Evolutionary conservation across 805 yeast genomes (phyloP).

Genomic region (Pichia nanzhaoensis): DNA sequence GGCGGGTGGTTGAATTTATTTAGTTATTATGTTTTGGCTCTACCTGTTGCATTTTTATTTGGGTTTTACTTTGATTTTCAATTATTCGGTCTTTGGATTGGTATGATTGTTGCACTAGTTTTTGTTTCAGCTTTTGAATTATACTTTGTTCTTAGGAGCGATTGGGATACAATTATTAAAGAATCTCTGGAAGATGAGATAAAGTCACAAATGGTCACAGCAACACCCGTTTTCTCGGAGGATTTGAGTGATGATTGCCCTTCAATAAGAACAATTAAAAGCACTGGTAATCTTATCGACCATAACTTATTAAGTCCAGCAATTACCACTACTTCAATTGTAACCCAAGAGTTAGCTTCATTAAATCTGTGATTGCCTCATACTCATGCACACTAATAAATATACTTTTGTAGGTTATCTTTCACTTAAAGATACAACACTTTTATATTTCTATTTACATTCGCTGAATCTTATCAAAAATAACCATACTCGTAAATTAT

Average conservation of each 20-base stretch:
- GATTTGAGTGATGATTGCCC: constrained; percentile 5
- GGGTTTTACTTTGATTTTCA: constrained; percentile 45
- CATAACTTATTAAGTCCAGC: constrained; percentile 25
- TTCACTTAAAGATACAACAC: too few species aligned
- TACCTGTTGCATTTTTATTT: constrained; percentile 51
- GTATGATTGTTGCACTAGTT: constrained; percentile 47
- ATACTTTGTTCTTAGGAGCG: constrained; percentile 23
- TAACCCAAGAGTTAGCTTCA: neutral
- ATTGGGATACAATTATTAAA: constrained; percentile 28
- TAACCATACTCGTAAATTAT: too few species aligned
- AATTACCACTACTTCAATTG: neutral
- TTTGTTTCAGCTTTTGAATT: constrained; percentile 42
- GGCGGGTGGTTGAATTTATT: constrained; percentile 54
- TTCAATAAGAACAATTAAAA: constrained; percentile 13
- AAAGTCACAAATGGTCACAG: constrained; percentile 3
- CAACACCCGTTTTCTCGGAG: neutral
- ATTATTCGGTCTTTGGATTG: constrained; percentile 60
- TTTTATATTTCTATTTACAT: too few species aligned
- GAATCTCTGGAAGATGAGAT: constrained; percentile 27
- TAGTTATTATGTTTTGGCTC: constrained; percentile 54
- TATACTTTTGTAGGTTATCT: too few species aligned
- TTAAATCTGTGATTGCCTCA: neutral
- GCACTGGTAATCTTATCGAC: constrained; percentile 20
- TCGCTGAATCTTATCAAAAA: too few species aligned
- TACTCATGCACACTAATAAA: too few species aligned